A percentile compares a stretch with the other conserved stretches of the same genome.
Conservation (phyloP, 1,284 basidiomycete genomes). For the Leccinum pachyderme region DNA sequence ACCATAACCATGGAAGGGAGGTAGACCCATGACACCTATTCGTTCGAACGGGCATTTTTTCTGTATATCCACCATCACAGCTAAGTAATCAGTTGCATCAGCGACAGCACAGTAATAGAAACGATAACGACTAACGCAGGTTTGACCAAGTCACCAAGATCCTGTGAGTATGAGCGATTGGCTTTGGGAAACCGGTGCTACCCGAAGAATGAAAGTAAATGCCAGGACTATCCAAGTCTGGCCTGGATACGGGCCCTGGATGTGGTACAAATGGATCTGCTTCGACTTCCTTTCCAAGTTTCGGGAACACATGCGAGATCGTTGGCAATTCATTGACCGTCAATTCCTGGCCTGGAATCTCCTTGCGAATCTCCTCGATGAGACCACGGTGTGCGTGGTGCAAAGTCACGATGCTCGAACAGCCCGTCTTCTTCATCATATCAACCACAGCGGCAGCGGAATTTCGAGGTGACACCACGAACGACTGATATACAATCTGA, state of each 20-base stretch:
- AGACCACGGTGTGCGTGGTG: conserved; percentile 18
- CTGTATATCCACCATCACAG: background rate
- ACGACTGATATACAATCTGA: conserved; percentile 21
- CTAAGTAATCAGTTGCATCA: background rate
- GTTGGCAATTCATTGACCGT: conserved; percentile 28
- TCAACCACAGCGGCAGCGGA: conserved; percentile 27
- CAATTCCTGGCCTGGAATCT: background rate
- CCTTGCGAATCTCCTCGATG: conserved; percentile 17
- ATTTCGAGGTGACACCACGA: conserved; percentile 33
- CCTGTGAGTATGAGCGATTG: conserved; percentile 24
- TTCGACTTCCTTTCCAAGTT: conserved; percentile 26
- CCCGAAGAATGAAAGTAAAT: conserved; percentile 35
- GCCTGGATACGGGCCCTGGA: conserved; percentile 10
- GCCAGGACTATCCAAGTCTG: conserved; percentile 11
- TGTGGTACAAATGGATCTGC: conserved; percentile 26
- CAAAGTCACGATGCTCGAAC: conserved; percentile 30
- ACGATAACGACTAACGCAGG: background rate
- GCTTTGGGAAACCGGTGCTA: conserved; percentile 35
- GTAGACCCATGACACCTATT: conserved; percentile 18
- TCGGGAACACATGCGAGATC: conserved; percentile 27
- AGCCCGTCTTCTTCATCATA: conserved; percentile 28
- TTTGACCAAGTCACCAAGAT: conserved; percentile 7
- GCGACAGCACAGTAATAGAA: background rate
- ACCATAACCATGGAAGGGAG: conserved; percentile 18
- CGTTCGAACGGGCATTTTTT: conserved; percentile 5